These are phyloP conservation scores for Angomonas desouzai DNA, from an alignment of 208 protist species.

Conservation along the genomic window DNA sequence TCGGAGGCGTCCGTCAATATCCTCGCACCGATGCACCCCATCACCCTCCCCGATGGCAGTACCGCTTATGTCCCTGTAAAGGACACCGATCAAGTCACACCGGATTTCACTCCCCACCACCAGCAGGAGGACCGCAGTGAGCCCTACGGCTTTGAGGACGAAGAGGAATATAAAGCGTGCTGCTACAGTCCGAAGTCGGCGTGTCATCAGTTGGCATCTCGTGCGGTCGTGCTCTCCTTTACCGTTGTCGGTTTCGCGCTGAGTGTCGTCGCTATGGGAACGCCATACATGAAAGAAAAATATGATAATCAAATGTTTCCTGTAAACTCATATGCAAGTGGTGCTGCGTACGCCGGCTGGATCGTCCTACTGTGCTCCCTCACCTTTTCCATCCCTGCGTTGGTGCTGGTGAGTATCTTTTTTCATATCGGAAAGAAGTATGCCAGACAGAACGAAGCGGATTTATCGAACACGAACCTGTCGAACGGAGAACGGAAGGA, in stretches of 20 bases:
- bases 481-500: background rate
- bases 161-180: background rate
- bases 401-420: background rate
- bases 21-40: background rate
- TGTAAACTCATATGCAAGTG: no score
- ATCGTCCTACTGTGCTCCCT: background rate
- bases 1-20: background rate
- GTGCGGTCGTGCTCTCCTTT: background rate
- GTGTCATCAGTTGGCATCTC: background rate
- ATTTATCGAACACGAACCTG: background rate
- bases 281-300: background rate
- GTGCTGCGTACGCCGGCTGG: background rate
- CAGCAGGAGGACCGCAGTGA: background rate
- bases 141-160: background rate
- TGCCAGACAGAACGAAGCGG: background rate
- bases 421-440: background rate
- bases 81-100: background rate
- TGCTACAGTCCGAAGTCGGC: background rate
- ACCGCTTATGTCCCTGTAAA: background rate
- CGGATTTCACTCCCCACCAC: background rate
- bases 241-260: background rate
- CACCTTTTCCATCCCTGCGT: background rate
- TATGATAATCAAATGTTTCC: no score
- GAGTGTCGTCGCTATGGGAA: background rate
- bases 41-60: background rate